A percentile compares a stretch with the other conserved stretches of the same genome.
These are phyloP conservation scores for Trifolium repens DNA, from an alignment of 306 rosid species.

Conservation along the genomic window DNA sequence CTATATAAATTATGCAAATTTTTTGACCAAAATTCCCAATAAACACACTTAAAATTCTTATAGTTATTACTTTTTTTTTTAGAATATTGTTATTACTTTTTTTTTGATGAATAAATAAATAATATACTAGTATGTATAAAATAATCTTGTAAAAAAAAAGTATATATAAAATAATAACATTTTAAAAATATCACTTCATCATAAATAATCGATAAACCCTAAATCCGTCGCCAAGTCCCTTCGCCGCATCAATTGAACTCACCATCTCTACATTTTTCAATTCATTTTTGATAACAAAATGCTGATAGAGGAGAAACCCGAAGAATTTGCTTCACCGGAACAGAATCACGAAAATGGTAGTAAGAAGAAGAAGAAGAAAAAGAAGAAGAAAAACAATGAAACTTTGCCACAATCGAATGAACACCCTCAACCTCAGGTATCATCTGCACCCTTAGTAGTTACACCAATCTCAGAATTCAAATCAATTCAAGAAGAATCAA, in stretches of 20 bases:
- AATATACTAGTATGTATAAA: too few species aligned
- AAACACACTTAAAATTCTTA: too few species aligned
- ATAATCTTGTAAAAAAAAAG: too few species aligned
- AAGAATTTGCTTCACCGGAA: conserved; percentile 41
- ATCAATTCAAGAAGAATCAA: neutral
- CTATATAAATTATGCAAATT: too few species aligned
- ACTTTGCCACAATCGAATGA: conserved; percentile 5
- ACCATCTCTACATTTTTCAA: neutral
- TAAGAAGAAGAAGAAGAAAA: conserved; percentile 28
- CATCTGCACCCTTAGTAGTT: conserved; percentile 15
- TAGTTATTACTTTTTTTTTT: too few species aligned
- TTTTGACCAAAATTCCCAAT: too few species aligned
- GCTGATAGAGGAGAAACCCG: conserved; percentile 47
- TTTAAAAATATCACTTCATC: too few species aligned
- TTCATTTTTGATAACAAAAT: neutral
- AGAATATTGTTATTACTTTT: too few species aligned
- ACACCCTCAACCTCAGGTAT: conserved; percentile 1
- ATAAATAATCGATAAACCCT: neutral
- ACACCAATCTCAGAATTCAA: neutral
- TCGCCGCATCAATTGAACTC: neutral
- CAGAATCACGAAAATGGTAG: neutral
- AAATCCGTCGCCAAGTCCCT: neutral
- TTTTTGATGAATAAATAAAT: too few species aligned
- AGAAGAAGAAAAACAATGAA: conserved; percentile 29
- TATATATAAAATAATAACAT: too few species aligned